phyloP scores from a whole-genome alignment of 2,329 filamentous ascomycete species.

The Ceratocystis huliohia region DNA sequence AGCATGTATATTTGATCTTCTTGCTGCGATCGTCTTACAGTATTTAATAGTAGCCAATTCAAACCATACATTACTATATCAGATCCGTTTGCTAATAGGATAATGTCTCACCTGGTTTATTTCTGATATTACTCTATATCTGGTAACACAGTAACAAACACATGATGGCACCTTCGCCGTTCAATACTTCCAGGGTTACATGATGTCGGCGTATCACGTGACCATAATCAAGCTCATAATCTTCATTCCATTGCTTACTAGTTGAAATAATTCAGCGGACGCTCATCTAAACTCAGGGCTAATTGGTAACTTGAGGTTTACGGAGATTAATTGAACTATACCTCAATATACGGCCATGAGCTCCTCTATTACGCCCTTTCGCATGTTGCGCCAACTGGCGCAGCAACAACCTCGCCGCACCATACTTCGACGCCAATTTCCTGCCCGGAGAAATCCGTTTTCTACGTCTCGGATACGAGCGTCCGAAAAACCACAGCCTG shows the following conservation, averaged over 20 bases:
- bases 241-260: not conserved
- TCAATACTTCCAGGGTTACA: too few species aligned
- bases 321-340: not conserved
- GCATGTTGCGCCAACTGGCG: slow-evolving; percentile 16
- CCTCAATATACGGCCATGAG: not conserved
- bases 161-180: too few species aligned
- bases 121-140: too few species aligned
- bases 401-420: slow-evolving; percentile 15
- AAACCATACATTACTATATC: too few species aligned
- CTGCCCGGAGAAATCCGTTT: slow-evolving; percentile 10
- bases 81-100: too few species aligned
- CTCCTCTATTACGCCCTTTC: not conserved
- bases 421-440: not conserved
- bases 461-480: slow-evolving; percentile 20
- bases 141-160: too few species aligned
- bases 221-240: not conserved
- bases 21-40: too few species aligned
- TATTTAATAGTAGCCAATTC: too few species aligned
- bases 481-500: slow-evolving; percentile 35
- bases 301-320: not conserved
- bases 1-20: too few species aligned
- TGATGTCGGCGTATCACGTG: not conserved
- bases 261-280: not conserved
- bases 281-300: not conserved
- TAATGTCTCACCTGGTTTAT: too few species aligned